Evolutionary conservation across 2,329 filamentous ascomycete genomes (phyloP).

Genomic region (Calonectria leucothoes): DNA sequence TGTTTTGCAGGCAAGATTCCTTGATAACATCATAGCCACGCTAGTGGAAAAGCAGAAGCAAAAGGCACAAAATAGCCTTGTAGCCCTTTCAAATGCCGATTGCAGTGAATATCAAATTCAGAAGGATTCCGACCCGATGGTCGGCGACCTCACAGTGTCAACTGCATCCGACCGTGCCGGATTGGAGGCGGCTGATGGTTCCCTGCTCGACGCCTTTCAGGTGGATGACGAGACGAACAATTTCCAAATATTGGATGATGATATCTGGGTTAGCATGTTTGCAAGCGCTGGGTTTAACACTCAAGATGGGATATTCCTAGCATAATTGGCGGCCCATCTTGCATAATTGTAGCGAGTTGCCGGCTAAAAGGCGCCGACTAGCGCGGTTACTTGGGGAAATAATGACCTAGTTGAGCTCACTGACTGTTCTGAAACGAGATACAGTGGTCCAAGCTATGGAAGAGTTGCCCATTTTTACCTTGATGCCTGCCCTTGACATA

Average conservation of each 20-base stretch:
- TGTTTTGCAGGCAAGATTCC: constrained; percentile 46
- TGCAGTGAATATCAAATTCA: not conserved
- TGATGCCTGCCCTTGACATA: not conserved
- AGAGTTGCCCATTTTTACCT: not conserved
- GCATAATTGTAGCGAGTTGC: not conserved
- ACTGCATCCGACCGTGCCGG: not conserved
- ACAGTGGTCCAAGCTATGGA: not conserved
- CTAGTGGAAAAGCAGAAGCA: constrained; percentile 4
- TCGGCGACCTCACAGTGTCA: not conserved
- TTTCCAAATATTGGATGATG: constrained; percentile 34
- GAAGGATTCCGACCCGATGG: not conserved
- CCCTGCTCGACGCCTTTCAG: not conserved
- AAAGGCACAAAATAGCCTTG: not conserved
- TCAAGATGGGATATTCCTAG: constrained; percentile 38
- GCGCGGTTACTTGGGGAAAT: not conserved
- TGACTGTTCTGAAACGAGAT: not conserved
- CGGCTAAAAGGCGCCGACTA: not conserved
- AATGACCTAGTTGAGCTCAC: not conserved
- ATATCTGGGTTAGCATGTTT: constrained; percentile 44
- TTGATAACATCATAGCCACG: constrained; percentile 35
- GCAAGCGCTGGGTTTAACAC: constrained; percentile 44
- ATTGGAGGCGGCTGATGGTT: not conserved
- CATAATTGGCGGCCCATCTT: constrained; percentile 16
- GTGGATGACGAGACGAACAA: not conserved
- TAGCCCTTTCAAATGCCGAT: not conserved